Evolutionary conservation across 352 stramenopile genomes (phyloP), one percentile per base, ranked within the genome.

Genomic region (Elongisporangium prolatum): DNA sequence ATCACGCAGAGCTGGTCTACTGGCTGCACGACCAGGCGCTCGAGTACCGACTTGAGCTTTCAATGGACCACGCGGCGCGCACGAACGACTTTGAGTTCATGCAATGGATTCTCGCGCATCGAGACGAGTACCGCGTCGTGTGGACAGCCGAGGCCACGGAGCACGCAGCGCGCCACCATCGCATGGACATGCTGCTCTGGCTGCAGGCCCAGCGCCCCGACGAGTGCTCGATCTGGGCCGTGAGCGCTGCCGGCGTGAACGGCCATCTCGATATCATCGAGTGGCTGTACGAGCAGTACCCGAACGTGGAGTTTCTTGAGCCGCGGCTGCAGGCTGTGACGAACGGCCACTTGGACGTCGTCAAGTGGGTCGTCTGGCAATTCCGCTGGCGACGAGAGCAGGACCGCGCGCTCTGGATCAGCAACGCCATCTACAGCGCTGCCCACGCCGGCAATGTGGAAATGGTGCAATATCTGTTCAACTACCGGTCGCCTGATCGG

Each of bases 201-300:
- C 62, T 88, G 0, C 57, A 83, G 10, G 61, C 75, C 8, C 53
- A 80, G 50, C 61, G 73, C 0, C 22, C 37, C 9, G 68, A 84
- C 49, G 66, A 72, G 0, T 79, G 71, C 37, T 76, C 68, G 16
- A 60, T 55, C 0, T 63, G 64, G 11, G 76, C 78, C 2, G 79
- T 88, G 65, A 68, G 80, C 22, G 48, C 70, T 4, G 76, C 79
- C 3, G 79, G 76, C 17, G 77, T 64, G 25, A 83, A 75, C n/a
- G 76, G 76, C 1, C 71, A 87, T 51, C 63, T 77, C 7, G 10
- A 56, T 8, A 62, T 81, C 4, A 63, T 87, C 3, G 20, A 69
- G 22, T 87, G 75, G 69, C 67, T 86, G 1, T 61, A 73, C 25
- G 21, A 66, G 28, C 52, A 75, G 62, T 52, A 78, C 40, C n/a